Evolutionary conservation across 2,329 filamentous ascomycete genomes (phyloP).

Genomic region (Atkinsonella hypoxylon): DNA sequence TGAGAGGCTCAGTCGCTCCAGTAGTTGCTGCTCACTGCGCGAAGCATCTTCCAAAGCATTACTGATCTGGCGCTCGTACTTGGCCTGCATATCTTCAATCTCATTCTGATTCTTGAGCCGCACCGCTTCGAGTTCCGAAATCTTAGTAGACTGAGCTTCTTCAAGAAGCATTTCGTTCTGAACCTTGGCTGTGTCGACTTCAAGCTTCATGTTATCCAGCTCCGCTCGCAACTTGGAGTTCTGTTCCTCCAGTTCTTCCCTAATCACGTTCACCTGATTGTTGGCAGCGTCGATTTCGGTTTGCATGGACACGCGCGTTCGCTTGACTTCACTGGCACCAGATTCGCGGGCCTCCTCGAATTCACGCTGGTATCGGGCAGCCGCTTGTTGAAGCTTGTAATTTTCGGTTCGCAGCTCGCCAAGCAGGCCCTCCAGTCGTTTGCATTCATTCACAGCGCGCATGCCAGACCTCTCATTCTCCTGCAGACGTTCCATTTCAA

Average conservation of each 20-base stretch:
- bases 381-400: constrained; percentile 57
- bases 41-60: constrained; percentile 73
- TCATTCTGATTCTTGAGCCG: constrained; percentile 51
- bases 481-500: constrained; percentile 55
- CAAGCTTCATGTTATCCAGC: constrained; percentile 65
- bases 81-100: constrained; percentile 61
- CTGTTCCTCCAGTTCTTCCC: constrained; percentile 72
- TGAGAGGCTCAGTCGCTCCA: constrained; percentile 70
- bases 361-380: constrained; percentile 63
- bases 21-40: constrained; percentile 64
- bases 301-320: constrained; percentile 67
- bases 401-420: constrained; percentile 53
- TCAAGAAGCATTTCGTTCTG: constrained; percentile 77
- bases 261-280: constrained; percentile 72
- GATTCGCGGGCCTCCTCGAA: constrained; percentile 74
- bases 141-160: constrained; percentile 61
- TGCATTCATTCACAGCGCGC: constrained; percentile 49
- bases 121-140: constrained; percentile 38
- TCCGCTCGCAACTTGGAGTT: constrained; percentile 60
- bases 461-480: constrained; percentile 52
- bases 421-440: constrained; percentile 44
- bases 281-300: constrained; percentile 74
- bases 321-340: constrained; percentile 67
- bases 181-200: constrained; percentile 69
- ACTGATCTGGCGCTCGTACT: constrained; percentile 61